These are phyloP conservation scores for Tillandsia leiboldiana DNA, from an alignment of 176 grass and related monocot genomes.

Conservation along the genomic window DNA sequence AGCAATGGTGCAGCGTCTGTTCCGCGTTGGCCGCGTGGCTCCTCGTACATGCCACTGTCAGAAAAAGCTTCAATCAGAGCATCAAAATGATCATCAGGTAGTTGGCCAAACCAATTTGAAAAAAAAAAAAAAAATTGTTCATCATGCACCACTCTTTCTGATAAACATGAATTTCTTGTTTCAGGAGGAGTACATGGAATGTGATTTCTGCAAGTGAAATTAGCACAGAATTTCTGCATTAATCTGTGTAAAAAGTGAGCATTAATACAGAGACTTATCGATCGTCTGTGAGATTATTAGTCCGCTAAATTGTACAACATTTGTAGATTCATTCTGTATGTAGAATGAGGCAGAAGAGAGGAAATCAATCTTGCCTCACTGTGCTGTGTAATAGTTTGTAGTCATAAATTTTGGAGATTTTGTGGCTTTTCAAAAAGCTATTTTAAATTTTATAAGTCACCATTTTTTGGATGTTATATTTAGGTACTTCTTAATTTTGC, in stretches of 20 bases:
- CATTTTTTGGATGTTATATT: neutral
- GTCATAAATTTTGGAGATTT: neutral
- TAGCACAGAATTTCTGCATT: neutral
- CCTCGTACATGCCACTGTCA: constrained; percentile 18
- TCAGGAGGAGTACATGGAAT: constrained; percentile 26
- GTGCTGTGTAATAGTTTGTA: neutral
- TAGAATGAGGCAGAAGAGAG: neutral
- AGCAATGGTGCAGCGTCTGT: constrained; percentile 20
- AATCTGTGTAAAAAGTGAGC: neutral
- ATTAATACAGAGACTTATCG: neutral
- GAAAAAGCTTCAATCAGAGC: constrained; percentile 3
- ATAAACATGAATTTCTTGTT: neutral
- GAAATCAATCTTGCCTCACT: neutral
- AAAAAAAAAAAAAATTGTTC: too few species aligned
- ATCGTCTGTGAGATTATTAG: neutral
- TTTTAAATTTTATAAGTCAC: neutral
- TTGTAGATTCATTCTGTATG: neutral
- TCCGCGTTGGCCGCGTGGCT: neutral
- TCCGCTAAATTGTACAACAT: neutral
- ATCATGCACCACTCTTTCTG: neutral
- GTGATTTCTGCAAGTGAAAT: constrained; percentile 36
- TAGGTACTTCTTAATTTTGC: too few species aligned
- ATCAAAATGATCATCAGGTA: constrained; percentile 2
- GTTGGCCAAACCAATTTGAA: too few species aligned
- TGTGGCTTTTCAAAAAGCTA: neutral